These are phyloP conservation scores for Mycena amicta DNA, from an alignment of 768 basidiomycete species.

Conservation along the genomic window DNA sequence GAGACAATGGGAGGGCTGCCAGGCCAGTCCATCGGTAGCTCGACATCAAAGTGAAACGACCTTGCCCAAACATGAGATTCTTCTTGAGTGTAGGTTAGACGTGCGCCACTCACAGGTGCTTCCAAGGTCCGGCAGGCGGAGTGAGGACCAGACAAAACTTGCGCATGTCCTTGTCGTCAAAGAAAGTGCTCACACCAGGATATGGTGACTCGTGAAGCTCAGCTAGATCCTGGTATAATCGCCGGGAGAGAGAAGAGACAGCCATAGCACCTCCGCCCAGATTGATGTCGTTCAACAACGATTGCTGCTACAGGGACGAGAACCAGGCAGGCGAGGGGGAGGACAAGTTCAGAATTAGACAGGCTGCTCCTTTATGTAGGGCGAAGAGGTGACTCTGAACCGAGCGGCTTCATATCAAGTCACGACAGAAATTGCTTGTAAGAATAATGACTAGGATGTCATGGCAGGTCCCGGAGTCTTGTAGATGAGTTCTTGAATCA, in stretches of 20 bases:
- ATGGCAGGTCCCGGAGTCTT: too few species aligned
- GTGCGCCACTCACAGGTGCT: too few species aligned
- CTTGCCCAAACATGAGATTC: too few species aligned
- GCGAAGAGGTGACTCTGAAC: background rate
- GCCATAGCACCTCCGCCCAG: too few species aligned
- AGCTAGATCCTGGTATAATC: slow-evolving; percentile 39
- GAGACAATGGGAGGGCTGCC: background rate
- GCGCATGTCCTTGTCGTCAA: slow-evolving; percentile 43
- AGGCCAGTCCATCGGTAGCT: background rate
- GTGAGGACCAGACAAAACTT: slow-evolving; percentile 47
- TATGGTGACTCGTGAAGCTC: slow-evolving; percentile 46
- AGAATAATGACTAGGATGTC: too few species aligned
- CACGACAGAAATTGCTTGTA: too few species aligned
- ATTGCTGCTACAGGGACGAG: too few species aligned
- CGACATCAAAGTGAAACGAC: slow-evolving; percentile 44
- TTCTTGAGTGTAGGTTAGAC: too few species aligned
- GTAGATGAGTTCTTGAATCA: slow-evolving; percentile 99
- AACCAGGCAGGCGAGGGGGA: background rate
- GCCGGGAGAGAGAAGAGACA: slow-evolving; percentile 40
- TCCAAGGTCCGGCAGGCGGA: slow-evolving; percentile 49
- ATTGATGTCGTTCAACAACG: too few species aligned
- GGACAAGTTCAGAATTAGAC: background rate
- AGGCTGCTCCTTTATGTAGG: background rate
- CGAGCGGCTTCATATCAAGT: too few species aligned
- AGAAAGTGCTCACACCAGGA: slow-evolving; percentile 45